Percentiles rank a stretch among this genome's conserved stretches.
Evolutionary conservation across 805 yeast species (phyloP).

Genomic region (Saccharomyces paradoxus): DNA sequence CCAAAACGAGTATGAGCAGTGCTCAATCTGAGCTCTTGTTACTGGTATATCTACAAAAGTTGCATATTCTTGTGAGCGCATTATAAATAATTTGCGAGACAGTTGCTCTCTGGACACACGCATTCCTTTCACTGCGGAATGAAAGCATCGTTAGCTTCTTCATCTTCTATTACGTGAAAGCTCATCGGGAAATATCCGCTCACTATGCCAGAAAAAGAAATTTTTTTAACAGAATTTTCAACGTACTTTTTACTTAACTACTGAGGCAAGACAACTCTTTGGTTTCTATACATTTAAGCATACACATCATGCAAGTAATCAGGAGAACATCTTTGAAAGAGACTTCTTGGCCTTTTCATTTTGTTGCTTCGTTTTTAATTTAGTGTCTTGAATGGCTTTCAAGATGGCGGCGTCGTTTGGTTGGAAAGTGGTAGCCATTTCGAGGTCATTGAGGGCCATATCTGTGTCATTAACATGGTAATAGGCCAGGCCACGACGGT

Average conservation of each 20-base stretch:
- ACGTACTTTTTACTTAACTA: not conserved
- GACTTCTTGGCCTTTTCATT: slow-evolving; percentile 66
- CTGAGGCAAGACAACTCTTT: not conserved
- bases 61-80: slow-evolving; percentile 11
- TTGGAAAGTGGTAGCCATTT: slow-evolving; percentile 52
- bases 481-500: slow-evolving; percentile 77
- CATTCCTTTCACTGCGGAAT: not conserved
- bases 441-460: slow-evolving; percentile 56
- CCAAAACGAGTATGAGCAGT: slow-evolving; percentile 57
- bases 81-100: not conserved
- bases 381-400: slow-evolving; percentile 56
- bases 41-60: slow-evolving; percentile 22
- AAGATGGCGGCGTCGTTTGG: slow-evolving; percentile 68
- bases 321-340: slow-evolving; percentile 56
- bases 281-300: not conserved
- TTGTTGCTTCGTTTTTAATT: slow-evolving; percentile 42
- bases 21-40: slow-evolving; percentile 36
- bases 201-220: not conserved
- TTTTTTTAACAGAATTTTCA: not conserved
- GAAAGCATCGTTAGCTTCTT: not conserved
- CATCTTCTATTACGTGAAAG: not conserved
- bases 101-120: not conserved
- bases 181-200: not conserved
- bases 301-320: slow-evolving; percentile 1
- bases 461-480: slow-evolving; percentile 57